Evolutionary conservation across 1,139 yeast genomes (phyloP).

Genomic region (Taphrina flavorubra): DNA sequence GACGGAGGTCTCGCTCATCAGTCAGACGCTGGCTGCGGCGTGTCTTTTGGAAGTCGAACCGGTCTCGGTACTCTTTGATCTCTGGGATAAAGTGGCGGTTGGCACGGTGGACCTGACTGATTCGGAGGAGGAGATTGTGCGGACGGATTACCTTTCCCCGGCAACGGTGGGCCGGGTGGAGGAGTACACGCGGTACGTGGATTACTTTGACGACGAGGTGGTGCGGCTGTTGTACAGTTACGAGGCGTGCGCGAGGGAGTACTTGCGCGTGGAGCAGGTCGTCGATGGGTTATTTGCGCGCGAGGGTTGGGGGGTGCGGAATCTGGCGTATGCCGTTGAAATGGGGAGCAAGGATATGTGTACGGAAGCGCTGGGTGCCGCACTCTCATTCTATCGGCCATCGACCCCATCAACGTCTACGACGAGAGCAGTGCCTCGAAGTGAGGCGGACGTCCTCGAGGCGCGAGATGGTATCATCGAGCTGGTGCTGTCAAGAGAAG

Average conservation of each 20-base stretch:
- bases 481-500: not conserved
- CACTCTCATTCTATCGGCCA: conserved; percentile 21
- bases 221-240: conserved; percentile 20
- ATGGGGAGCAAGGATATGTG: conserved; percentile 34
- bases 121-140: conserved; percentile 31
- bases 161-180: conserved; percentile 7
- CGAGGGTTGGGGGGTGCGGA: conserved; percentile 25
- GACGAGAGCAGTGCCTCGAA: conserved; percentile 1
- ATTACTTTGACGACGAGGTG: conserved; percentile 38
- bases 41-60: conserved; percentile 24
- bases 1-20: not conserved
- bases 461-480: conserved; percentile 13
- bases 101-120: conserved; percentile 24
- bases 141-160: conserved; percentile 21
- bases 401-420: not conserved
- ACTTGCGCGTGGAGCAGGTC: conserved; percentile 21
- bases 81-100: conserved; percentile 30
- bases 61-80: conserved; percentile 29
- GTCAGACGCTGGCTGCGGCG: conserved; percentile 26
- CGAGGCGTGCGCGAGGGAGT: conserved; percentile 3
- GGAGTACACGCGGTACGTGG: conserved; percentile 24
- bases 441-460: not conserved
- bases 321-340: conserved; percentile 24
- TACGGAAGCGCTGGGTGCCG: conserved; percentile 36
- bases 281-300: conserved; percentile 23